phyloP scores from a whole-genome alignment of 257 asterid species.

The Handroanthus guayacan region DNA sequence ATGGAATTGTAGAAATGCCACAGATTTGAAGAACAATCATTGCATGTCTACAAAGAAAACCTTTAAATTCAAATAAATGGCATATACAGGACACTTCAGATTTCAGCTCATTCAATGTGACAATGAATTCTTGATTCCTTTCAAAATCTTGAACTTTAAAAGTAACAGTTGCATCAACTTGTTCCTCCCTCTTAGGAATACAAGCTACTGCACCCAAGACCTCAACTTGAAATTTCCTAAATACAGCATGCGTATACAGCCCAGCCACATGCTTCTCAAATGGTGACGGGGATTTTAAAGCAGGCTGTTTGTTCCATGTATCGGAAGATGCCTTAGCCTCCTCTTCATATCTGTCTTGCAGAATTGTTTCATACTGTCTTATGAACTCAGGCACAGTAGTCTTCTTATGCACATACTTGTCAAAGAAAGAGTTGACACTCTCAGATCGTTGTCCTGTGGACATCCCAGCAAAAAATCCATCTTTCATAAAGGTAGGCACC shows the following conservation, averaged over 20 bases:
- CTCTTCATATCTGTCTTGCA: constrained; percentile 91
- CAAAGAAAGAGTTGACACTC: constrained; percentile 86
- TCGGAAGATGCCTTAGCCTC: constrained; percentile 93
- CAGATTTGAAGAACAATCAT: constrained; percentile 88
- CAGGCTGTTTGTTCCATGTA: constrained; percentile 87
- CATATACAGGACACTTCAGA: constrained; percentile 89
- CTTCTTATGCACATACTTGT: constrained; percentile 92
- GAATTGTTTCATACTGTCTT: constrained; percentile 75
- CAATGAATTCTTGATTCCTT: constrained; percentile 72
- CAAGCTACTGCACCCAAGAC: constrained; percentile 97
- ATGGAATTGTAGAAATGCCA: constrained; percentile 78
- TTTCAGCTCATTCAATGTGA: constrained; percentile 67
- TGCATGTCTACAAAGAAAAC: constrained; percentile 90
- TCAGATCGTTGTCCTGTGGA: constrained; percentile 79
- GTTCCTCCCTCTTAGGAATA: constrained; percentile 74
- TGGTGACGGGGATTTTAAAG: constrained; percentile 93
- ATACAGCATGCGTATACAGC: constrained; percentile 74
- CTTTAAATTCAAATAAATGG: constrained; percentile 83
- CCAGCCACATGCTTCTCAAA: constrained; percentile 90
- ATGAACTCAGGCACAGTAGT: constrained; percentile 82
- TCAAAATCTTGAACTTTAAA: constrained; percentile 86
- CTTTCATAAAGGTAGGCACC: constrained; percentile 75
- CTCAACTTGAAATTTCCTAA: constrained; percentile 84
- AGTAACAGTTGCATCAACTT: constrained; percentile 55
- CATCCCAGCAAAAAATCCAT: constrained; percentile 87